Evolutionary conservation across 2,329 filamentous ascomycete species (phyloP), one percentile per base, ranked within the genome.

Genomic region (Beauveria asiatica): DNA sequence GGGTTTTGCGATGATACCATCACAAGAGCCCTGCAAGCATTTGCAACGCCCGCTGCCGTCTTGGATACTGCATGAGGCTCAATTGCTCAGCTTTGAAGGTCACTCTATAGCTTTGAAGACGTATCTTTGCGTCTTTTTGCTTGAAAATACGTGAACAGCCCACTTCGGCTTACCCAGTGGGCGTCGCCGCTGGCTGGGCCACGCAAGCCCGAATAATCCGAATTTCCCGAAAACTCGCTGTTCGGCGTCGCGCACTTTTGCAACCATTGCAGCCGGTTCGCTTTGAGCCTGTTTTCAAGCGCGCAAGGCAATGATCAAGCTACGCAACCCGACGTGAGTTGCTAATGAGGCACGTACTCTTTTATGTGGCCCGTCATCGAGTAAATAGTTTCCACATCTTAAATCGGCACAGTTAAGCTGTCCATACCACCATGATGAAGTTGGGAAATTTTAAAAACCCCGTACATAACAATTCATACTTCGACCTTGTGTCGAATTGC

Each of bases 1-100:
- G 82, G 82, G 0, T 76, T 85, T 58, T 72, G 79, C 0, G 65
- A 70, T 5, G 74, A 77, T 17, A 69, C 75, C 2, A 68, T 86
- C 37, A 77, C 83, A 63, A 70, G 74, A 49, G 82, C 81, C 13
- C 75, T 83, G 25, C 68, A 77, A 3, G 73, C 76, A 6, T 76
- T 84, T 51, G 62, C 65, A 7, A 53, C 62, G 17, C 49, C 73
- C 74, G 61, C 67, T 74, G 39, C 72, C 69, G 10, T 17, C 69
- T 70, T 57, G 1, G 50, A 60, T 30, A 33, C 42, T 5, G 27
- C 41, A 11, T 54, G 51, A 53, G 10, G 17, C 21, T 33, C 27
- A 42, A 37, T 5, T n/a, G 2, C 19, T 9, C 42, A 48, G 41
- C 11, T 37, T 19, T n/a, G 23, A 17, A 16, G n/a, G 10, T 17